Evolutionary conservation across 495 filamentous ascomycete species (phyloP).

Genomic region (Hyaloscypha hepaticicola): DNA sequence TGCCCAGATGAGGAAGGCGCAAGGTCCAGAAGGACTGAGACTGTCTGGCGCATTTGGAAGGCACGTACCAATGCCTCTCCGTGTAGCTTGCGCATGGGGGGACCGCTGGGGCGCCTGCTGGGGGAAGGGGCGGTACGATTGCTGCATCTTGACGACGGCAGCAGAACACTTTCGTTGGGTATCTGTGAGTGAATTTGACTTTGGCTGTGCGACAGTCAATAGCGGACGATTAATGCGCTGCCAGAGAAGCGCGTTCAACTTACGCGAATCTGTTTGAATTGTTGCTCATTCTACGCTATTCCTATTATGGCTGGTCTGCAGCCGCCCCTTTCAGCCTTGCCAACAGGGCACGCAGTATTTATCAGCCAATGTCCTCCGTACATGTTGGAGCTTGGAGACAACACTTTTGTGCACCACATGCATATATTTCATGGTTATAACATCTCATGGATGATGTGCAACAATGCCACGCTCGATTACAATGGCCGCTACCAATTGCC

Average conservation of each 20-base stretch:
- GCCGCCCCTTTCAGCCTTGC: slow-evolving; percentile 13
- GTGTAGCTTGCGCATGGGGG: slow-evolving; percentile 27
- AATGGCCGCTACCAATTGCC: slow-evolving; percentile 19
- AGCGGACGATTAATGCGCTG: slow-evolving; percentile 4
- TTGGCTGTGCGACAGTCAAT: not conserved
- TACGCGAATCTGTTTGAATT: slow-evolving; percentile 9
- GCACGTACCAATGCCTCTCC: slow-evolving; percentile 35
- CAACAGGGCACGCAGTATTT: not conserved
- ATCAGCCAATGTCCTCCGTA: not conserved
- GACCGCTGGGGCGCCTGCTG: slow-evolving; percentile 28
- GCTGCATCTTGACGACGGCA: slow-evolving; percentile 28
- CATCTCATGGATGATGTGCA: slow-evolving; percentile 19
- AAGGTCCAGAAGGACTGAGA: slow-evolving; percentile 12
- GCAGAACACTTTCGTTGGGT: not conserved
- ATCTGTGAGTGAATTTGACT: not conserved
- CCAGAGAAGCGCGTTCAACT: slow-evolving; percentile 3
- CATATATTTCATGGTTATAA: not conserved
- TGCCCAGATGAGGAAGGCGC: not conserved
- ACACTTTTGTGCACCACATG: not conserved
- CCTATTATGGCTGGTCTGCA: not conserved
- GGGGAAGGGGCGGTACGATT: slow-evolving; percentile 26
- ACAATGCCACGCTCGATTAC: slow-evolving; percentile 22
- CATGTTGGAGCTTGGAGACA: not conserved
- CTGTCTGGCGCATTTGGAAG: slow-evolving; percentile 22
- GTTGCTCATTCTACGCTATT: not conserved